Percentiles rank a stretch among this genome's conserved stretches.
phyloP scores from a whole-genome alignment of 371 early-diverging fungal genomes.

The Chytridium lagenaria region DNA sequence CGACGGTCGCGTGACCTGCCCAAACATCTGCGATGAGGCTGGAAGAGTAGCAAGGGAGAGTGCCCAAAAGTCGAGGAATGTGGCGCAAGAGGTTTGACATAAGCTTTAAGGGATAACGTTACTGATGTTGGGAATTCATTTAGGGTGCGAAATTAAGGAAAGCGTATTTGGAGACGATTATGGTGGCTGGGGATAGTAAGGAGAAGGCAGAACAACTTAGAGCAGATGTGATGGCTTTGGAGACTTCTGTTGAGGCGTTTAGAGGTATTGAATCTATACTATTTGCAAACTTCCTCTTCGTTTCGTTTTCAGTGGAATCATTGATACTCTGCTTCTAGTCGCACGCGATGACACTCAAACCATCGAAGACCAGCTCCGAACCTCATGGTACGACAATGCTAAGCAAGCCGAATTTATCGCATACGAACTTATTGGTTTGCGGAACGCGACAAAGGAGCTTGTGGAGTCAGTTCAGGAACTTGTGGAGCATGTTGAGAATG shows the following conservation, averaged over 20 bases:
- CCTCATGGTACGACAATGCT: no score
- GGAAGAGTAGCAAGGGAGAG: no score
- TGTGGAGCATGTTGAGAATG: neutral
- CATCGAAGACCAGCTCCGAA: no score
- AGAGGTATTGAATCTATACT: neutral
- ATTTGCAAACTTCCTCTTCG: neutral
- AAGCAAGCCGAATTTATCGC: no score
- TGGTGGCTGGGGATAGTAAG: neutral
- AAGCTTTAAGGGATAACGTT: no score
- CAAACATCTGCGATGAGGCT: slow-evolving; percentile 71
- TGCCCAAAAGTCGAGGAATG: no score
- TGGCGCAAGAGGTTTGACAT: no score
- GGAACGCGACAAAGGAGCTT: neutral
- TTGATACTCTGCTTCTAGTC: no score
- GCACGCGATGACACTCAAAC: no score
- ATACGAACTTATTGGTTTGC: no score
- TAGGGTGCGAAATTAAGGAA: neutral
- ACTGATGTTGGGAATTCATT: no score
- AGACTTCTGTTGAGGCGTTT: slow-evolving; percentile 6
- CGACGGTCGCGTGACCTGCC: slow-evolving; percentile 62
- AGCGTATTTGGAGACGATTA: neutral
- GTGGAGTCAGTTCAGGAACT: neutral
- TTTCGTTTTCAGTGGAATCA: neutral
- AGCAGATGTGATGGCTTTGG: slow-evolving; percentile 17
- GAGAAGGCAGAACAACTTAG: slow-evolving; percentile 15